Evolutionary conservation across 306 rosid species (phyloP).

Genomic region (Senna tora): DNA sequence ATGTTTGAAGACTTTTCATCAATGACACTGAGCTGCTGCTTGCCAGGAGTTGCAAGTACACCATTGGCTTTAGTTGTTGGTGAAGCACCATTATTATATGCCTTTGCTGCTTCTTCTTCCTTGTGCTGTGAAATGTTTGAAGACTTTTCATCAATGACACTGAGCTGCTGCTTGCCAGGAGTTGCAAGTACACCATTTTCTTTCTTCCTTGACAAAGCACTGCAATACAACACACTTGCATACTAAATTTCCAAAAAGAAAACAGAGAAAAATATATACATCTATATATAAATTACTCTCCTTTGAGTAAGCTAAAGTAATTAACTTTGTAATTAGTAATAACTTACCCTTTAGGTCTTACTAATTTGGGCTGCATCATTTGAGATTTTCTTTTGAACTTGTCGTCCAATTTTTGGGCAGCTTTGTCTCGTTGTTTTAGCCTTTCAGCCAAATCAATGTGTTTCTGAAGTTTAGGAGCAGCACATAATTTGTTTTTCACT

Average conservation of each 20-base stretch:
- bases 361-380: neutral
- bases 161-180: constrained; percentile 47
- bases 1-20: no score
- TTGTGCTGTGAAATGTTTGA: constrained; percentile 39
- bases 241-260: neutral
- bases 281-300: no score
- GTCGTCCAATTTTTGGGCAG: constrained; percentile 2
- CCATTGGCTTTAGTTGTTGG: constrained; percentile 32
- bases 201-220: constrained; percentile 44
- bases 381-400: constrained; percentile 6
- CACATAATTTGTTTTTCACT: neutral
- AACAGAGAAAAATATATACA: no score
- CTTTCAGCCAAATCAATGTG: neutral
- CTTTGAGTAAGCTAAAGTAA: neutral
- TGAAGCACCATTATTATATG: constrained; percentile 36
- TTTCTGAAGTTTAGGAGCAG: constrained; percentile 7
- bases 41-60: no score
- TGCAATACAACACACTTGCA: neutral
- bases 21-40: no score
- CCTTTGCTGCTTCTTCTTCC: constrained; percentile 51
- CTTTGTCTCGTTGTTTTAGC: constrained; percentile 13
- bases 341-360: neutral
- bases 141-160: constrained; percentile 52
- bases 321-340: neutral
- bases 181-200: constrained; percentile 43